phyloP scores from a whole-genome alignment of 805 yeast species.

The Hemisphaericaspora nanyangensis region DNA sequence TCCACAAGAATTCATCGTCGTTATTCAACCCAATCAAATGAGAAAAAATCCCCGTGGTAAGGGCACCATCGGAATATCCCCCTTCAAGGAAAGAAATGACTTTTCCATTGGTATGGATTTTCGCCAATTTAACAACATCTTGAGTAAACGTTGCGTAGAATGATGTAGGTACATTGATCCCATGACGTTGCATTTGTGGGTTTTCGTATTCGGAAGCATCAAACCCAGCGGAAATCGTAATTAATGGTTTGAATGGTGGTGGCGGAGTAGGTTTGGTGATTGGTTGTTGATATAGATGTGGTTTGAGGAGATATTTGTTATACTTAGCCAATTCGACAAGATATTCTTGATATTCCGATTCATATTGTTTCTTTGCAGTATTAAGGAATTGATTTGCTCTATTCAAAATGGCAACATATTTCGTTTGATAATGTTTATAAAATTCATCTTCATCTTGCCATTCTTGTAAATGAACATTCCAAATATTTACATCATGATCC shows the following conservation, averaged over 20 bases:
- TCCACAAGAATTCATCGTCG: constrained; percentile 45
- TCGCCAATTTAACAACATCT: constrained; percentile 68
- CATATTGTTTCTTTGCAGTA: constrained; percentile 44
- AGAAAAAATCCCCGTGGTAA: constrained; percentile 73
- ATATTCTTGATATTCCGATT: constrained; percentile 28
- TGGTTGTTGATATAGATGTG: constrained; percentile 25
- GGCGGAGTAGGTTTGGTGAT: constrained; percentile 32
- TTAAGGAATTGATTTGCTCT: constrained; percentile 65
- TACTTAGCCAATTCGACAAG: constrained; percentile 21
- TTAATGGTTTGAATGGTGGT: constrained; percentile 42
- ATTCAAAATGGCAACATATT: constrained; percentile 57
- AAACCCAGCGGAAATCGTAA: constrained; percentile 82
- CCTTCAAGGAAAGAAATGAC: constrained; percentile 75
- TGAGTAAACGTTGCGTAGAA: constrained; percentile 70
- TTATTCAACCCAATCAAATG: constrained; percentile 70
- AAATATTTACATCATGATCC: constrained; percentile 73
- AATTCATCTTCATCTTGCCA: constrained; percentile 66
- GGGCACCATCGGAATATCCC: constrained; percentile 81
- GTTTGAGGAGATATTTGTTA: constrained; percentile 29
- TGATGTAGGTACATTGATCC: constrained; percentile 75
- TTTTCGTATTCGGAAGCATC: constrained; percentile 84
- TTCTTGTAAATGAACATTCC: constrained; percentile 79
- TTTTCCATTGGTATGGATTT: constrained; percentile 56
- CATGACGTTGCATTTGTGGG: constrained; percentile 81
- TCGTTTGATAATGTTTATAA: constrained; percentile 53